Percentiles rank a stretch among this genome's conserved stretches.
These are phyloP conservation scores for Globisporangium uncinulatum DNA, from an alignment of 352 stramenopile genomes.

Conservation along the genomic window DNA sequence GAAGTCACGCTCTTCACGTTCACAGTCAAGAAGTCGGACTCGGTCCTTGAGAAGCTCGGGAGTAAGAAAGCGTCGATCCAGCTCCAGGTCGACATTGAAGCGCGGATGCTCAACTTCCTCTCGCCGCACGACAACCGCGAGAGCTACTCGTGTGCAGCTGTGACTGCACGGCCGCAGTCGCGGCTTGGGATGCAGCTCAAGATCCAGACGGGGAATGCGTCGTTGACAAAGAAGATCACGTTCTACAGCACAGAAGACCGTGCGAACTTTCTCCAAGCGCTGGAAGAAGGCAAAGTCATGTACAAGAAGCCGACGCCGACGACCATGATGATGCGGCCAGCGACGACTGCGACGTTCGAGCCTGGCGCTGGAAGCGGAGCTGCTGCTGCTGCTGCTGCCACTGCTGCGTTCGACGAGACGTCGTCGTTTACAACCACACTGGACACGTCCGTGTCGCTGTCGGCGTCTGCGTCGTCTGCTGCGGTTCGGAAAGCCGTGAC, in stretches of 20 bases:
- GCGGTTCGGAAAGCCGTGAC: too few relatives aligned
- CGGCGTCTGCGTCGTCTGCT: neutral
- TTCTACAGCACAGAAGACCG: conserved; percentile 82
- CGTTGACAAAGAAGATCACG: conserved; percentile 81
- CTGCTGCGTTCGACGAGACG: conserved; percentile 19
- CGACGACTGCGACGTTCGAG: neutral
- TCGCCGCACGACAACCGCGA: conserved; percentile 70
- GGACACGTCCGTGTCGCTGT: conserved; percentile 12
- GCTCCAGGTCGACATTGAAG: conserved; percentile 76
- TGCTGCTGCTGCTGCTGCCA: too few relatives aligned
- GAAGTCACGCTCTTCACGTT: conserved; percentile 84
- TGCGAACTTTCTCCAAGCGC: conserved; percentile 70
- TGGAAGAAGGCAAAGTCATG: conserved; percentile 83
- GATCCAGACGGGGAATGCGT: conserved; percentile 72
- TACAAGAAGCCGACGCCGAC: conserved; percentile 34
- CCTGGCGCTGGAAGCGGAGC: neutral
- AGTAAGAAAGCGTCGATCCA: conserved; percentile 82
- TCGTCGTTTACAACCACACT: conserved; percentile 21
- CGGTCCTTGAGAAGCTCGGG: conserved; percentile 71
- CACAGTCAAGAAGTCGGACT: conserved; percentile 84
- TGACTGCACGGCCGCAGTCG: conserved; percentile 74
- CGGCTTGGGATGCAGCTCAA: conserved; percentile 79
- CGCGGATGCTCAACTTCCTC: conserved; percentile 80
- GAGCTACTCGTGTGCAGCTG: conserved; percentile 73
- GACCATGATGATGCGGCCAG: neutral